Base-by-base conservation (phyloP, 371 early-diverging fungal genomes). In the Mucor mucedo region DNA sequence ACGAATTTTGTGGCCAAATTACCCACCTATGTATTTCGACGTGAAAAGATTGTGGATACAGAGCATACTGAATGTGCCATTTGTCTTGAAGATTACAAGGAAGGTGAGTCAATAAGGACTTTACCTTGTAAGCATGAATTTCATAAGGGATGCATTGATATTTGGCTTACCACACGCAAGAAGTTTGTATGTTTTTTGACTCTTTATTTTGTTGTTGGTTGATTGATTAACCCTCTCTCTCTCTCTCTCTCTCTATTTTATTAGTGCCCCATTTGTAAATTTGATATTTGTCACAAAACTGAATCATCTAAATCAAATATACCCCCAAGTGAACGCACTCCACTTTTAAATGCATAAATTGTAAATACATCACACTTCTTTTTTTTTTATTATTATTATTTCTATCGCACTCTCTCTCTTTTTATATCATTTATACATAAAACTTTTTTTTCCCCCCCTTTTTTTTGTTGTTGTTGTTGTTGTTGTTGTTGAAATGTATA, bases 51-150 rank as follows among this genome's bases (percentile, higher is more conserved):
- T 14, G 55, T 58, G 21, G 82, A 78, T 45, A 72, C 76, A 52
- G 91, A 91, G 21, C 87, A 89, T 52, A 83, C 82, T 11, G 91
- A 92, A 47, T 99, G 99, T 76, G 91, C 92, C 10, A 95, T 99
- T 33, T 99, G 99, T 77, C 78, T 98, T 58, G 95, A 95, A 41
- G 94, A 95, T 59, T 98, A 92, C 80, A 80, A 84, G 28, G 91
- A 92, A 49, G 92, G 88, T 4, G 95, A 95, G 44, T 79, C 84
- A 42, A 63, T 98, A 50, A 82, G 97, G 5, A 79, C 85, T 5
- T 76, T 99, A 41, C 92, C 93, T 1, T 99, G 99, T 77, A 80
- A 78, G 47, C 99, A 99, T 76, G 88, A 88, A 64, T 99, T 95
- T 77, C 99, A 99, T 73, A 82, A 87, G 27, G 83, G 78, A 6